Base-by-base conservation (phyloP, 768 basidiomycete species). In the Tylopilus rubrobrunneus region DNA sequence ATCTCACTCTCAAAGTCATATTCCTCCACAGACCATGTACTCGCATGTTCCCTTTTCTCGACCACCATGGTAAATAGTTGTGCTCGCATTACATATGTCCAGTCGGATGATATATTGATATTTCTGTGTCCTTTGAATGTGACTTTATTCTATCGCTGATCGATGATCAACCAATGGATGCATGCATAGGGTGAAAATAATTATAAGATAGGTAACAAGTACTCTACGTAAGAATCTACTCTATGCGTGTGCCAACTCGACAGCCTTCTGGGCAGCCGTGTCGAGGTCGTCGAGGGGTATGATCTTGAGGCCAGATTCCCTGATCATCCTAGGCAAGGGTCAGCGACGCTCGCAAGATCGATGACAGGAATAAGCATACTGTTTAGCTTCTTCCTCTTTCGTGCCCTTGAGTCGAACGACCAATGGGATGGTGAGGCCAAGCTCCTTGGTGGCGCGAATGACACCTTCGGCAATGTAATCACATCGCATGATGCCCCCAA, bases 381-480 rank as follows among this genome's bases (percentile, higher is more conserved):
- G 76, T 75, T 98, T 98, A 4, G 97, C 96, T 72, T 98, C 96
- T 34, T 75, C 76, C 71, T 98, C 96, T 74, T 94, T 99, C 19
- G 95, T 99, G 48, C 97, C 97, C 74, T 99, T 97, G 59, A 99
- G 77, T 58, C 97, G 81, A 39, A 99, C 97, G 57, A 99, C 83
- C 45, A 99, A 71, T 45, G 97, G 97, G 55, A 98, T 87, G 8
- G 71, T 81, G 53, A 99, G 73, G 41, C 83, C 73, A 41, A 99
- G 80, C 68, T 98, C 97, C 71, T 90, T 91, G 28, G 95, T 92
- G 21, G 97, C 97, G 62, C 92, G 93, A 75, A 99, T 99, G 67
- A 98, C 96, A 73, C 97, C 97, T 71, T 96, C 93, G 4, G 93
- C 93, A 63, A 95, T 94, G 68, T 95, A 95, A 69, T 99, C 97